A percentile compares a stretch with the other conserved stretches of the same genome.
These are phyloP conservation scores for Leishmania aethiopica DNA, from an alignment of 208 protist genomes.

Conservation along the genomic window DNA sequence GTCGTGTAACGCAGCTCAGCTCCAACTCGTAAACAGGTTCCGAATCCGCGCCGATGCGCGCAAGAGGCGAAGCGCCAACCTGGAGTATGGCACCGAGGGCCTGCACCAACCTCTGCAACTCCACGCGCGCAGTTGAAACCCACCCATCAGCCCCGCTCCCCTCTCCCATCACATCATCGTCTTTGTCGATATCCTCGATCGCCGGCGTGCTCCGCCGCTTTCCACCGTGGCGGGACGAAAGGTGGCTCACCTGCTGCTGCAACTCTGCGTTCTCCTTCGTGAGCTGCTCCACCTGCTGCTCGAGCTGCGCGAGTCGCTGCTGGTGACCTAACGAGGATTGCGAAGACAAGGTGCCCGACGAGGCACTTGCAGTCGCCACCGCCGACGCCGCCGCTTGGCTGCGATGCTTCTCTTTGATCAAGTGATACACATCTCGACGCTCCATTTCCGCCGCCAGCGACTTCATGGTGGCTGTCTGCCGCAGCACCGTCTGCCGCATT, in stretches of 20 bases:
- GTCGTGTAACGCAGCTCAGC: conserved; percentile 2
- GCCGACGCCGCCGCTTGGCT: neutral
- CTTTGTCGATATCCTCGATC: conserved; percentile 28
- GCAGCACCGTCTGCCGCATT: conserved; percentile 48
- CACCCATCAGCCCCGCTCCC: neutral
- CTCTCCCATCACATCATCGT: conserved; percentile 15
- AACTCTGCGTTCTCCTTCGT: conserved; percentile 8
- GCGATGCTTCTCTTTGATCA: conserved; percentile 43
- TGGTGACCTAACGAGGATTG: neutral
- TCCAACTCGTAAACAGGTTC: conserved; percentile 18
- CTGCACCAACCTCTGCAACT: conserved; percentile 21
- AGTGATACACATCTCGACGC: conserved; percentile 57
- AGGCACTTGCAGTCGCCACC: neutral
- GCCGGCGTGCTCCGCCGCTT: neutral
- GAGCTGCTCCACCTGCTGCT: conserved; percentile 16
- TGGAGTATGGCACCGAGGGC: conserved; percentile 3
- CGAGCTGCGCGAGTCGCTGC: conserved; percentile 4
- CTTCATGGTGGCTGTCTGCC: conserved; percentile 62
- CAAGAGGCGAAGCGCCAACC: neutral
- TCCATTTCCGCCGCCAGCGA: conserved; percentile 47
- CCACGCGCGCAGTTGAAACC: conserved; percentile 1
- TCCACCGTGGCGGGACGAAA: no score
- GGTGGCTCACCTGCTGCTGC: neutral
- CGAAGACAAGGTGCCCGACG: neutral
- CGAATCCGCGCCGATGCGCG: no score